Evolutionary conservation across 257 asterid genomes (phyloP).

Genomic region (Eustoma russellianum): DNA sequence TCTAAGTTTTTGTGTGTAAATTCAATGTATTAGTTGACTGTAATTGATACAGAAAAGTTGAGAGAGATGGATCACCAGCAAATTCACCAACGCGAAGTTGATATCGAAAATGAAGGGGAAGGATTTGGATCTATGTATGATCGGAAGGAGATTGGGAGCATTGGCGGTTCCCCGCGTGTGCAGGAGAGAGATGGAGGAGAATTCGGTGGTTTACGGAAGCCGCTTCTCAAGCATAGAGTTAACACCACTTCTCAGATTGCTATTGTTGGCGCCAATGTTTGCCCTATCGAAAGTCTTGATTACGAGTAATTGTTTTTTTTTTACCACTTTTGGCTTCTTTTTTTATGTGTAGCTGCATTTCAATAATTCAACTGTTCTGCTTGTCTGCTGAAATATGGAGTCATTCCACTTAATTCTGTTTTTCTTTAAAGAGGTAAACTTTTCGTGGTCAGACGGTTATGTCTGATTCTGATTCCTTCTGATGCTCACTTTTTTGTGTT

Average conservation of each 20-base stretch:
- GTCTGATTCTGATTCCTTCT: not conserved
- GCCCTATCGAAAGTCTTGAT: constrained; percentile 76
- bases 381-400: too few relatives aligned
- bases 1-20: too few relatives aligned
- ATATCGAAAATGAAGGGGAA: constrained; percentile 40
- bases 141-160: constrained; percentile 20
- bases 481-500: too few relatives aligned
- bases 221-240: constrained; percentile 45
- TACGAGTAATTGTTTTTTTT: constrained; percentile 48
- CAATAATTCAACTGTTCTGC: too few relatives aligned
- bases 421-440: too few relatives aligned
- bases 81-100: constrained; percentile 18
- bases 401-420: too few relatives aligned
- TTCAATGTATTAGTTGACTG: too few relatives aligned
- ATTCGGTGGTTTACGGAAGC: constrained; percentile 27
- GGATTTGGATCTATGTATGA: constrained; percentile 2
- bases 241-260: constrained; percentile 82
- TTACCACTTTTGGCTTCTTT: not conserved
- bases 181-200: not conserved
- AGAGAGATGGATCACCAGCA: not conserved
- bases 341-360: too few relatives aligned
- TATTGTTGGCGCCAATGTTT: constrained; percentile 57
- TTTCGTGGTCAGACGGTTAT: too few relatives aligned
- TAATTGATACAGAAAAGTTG: not conserved
- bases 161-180: constrained; percentile 30